Conservation (phyloP, 2,329 filamentous ascomycete species). For the Aspergillus sp. region DNA sequence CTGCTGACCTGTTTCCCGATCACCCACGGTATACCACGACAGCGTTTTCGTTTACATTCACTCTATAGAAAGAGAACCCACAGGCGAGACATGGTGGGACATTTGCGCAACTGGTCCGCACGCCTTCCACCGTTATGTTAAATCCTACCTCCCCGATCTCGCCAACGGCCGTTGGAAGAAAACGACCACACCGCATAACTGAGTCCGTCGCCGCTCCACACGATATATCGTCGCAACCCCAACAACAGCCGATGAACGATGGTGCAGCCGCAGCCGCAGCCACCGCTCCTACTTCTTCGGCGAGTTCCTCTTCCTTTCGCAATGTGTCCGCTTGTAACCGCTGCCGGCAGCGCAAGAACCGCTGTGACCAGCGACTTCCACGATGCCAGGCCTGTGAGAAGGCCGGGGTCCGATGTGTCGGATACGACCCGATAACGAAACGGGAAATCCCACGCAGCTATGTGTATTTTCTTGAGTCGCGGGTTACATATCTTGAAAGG, state of each 20-base stretch:
- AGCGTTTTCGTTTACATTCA: slow-evolving; percentile 9
- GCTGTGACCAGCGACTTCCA: slow-evolving; percentile 89
- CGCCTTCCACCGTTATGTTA: slow-evolving; percentile 32
- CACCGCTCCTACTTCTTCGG: slow-evolving; percentile 22
- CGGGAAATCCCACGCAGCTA: slow-evolving; percentile 90
- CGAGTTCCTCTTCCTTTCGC: slow-evolving; percentile 59
- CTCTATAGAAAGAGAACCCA: slow-evolving; percentile 21
- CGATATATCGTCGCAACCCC: slow-evolving; percentile 20
- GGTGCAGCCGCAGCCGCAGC: slow-evolving; percentile 12
- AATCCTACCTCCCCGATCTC: slow-evolving; percentile 31
- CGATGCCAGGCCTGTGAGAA: slow-evolving; percentile 92
- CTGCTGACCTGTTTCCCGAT: slow-evolving; percentile 26
- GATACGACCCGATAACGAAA: slow-evolving; percentile 95
- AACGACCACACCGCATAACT: slow-evolving; percentile 35
- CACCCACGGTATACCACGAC: slow-evolving; percentile 9
- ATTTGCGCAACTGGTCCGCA: slow-evolving; percentile 23
- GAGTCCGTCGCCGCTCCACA: slow-evolving; percentile 25
- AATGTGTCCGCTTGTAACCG: slow-evolving; percentile 95
- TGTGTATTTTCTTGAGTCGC: slow-evolving; percentile 89
- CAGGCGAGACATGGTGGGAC: slow-evolving; percentile 33
- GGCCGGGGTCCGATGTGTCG: slow-evolving; percentile 85
- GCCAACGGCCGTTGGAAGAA: slow-evolving; percentile 35
- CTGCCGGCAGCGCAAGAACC: slow-evolving; percentile 87
- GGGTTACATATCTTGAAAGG: slow-evolving; percentile 78
- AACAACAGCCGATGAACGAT: slow-evolving; percentile 20